Evolutionary conservation across 2,329 filamentous ascomycete genomes (phyloP).

Genomic region (Rhytidhysteron rufulum): DNA sequence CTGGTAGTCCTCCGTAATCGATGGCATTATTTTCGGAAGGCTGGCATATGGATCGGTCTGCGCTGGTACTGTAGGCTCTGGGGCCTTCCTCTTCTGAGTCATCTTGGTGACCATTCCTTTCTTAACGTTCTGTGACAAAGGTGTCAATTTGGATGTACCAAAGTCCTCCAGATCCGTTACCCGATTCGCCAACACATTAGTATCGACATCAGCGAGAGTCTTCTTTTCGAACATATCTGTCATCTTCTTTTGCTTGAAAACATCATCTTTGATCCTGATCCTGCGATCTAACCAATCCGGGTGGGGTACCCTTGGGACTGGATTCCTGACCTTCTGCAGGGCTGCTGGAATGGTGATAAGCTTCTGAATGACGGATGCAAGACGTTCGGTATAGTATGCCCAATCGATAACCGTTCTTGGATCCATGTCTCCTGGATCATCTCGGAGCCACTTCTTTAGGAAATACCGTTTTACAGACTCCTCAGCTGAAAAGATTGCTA

Average conservation of each 20-base stretch:
- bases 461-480: conserved; percentile 83
- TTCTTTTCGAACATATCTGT: conserved; percentile 81
- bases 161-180: conserved; percentile 76
- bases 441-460: conserved; percentile 90
- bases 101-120: conserved; percentile 42
- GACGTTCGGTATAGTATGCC: conserved; percentile 93
- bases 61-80: conserved; percentile 48
- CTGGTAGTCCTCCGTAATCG: conserved; percentile 78
- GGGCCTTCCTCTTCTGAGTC: conserved; percentile 47
- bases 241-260: conserved; percentile 97
- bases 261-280: conserved; percentile 94
- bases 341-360: conserved; percentile 97
- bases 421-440: conserved; percentile 88
- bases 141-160: conserved; percentile 56
- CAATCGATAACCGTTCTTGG: conserved; percentile 88
- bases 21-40: conserved; percentile 79
- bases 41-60: conserved; percentile 74
- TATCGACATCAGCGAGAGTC: conserved; percentile 68
- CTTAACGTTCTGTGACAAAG: conserved; percentile 35
- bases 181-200: conserved; percentile 58
- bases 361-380: conserved; percentile 97
- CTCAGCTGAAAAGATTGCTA: conserved; percentile 95
- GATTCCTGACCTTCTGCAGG: conserved; percentile 90
- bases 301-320: conserved; percentile 87
- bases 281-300: conserved; percentile 94